These are phyloP conservation scores for Ailanthus altissimus DNA, from an alignment of 345 rosid genomes.

Conservation along the genomic window DNA sequence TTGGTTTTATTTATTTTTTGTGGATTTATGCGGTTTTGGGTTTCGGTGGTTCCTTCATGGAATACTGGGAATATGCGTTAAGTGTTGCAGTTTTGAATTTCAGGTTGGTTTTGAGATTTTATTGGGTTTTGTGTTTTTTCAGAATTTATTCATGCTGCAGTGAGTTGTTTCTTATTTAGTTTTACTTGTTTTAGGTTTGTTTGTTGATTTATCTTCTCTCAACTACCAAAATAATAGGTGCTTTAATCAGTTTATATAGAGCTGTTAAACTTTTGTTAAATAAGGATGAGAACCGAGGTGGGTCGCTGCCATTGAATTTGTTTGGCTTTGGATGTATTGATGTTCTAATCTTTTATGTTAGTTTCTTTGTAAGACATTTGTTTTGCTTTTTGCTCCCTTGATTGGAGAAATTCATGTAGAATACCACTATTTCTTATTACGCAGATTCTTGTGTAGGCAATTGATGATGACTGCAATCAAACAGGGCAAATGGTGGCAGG, in stretches of 20 bases:
- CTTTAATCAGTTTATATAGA: background rate
- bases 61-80: too few species aligned
- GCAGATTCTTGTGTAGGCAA: conserved; percentile 55
- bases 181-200: background rate
- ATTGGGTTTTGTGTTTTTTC: background rate
- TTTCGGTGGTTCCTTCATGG: background rate
- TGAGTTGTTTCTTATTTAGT: background rate
- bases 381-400: background rate
- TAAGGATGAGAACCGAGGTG: background rate
- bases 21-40: background rate
- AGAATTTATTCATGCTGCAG: background rate
- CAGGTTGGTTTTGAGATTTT: background rate
- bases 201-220: background rate
- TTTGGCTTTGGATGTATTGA: background rate
- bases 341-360: background rate
- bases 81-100: background rate
- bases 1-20: background rate
- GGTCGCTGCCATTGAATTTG: background rate
- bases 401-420: background rate
- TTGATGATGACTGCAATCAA: conserved; percentile 97
- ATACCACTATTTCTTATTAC: conserved; percentile 16
- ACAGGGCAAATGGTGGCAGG: conserved; percentile 99
- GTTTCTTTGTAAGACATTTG: background rate
- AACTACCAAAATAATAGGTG: background rate
- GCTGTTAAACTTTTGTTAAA: too few species aligned